phyloP scores from a whole-genome alignment of 495 filamentous ascomycete species.

The Sporormia fimetaria region DNA sequence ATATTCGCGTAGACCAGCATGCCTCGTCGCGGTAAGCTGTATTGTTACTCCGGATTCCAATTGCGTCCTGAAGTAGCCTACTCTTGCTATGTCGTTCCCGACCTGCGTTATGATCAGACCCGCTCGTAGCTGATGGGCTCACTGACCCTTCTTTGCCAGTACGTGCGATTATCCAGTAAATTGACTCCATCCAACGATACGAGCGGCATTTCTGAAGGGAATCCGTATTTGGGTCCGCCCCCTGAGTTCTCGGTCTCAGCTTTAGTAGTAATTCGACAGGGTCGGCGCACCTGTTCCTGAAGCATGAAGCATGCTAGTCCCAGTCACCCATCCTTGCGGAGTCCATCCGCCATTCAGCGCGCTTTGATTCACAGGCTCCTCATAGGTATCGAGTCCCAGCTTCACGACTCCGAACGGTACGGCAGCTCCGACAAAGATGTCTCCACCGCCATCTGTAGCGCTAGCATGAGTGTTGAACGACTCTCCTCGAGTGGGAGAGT shows the following conservation, averaged over 20 bases:
- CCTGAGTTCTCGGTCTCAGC: too few relatives aligned
- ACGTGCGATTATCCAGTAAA: conserved; percentile 31
- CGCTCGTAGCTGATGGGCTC: conserved; percentile 34
- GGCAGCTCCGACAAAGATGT: conserved; percentile 31
- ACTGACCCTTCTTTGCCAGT: conserved; percentile 26
- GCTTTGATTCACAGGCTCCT: conserved; percentile 25
- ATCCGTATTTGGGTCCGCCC: conserved; percentile 33
- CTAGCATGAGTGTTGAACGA: background rate
- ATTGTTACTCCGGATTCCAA: conserved; percentile 28
- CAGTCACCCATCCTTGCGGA: conserved; percentile 29
- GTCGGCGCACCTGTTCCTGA: conserved; percentile 31
- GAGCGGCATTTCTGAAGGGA: conserved; percentile 31
- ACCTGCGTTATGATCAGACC: conserved; percentile 37
- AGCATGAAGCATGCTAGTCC: conserved; percentile 29
- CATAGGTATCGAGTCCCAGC: conserved; percentile 31
- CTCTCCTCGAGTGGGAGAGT: too few relatives aligned
- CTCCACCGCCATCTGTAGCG: conserved; percentile 28
- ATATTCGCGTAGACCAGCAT: conserved; percentile 29
- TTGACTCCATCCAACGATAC: conserved; percentile 21
- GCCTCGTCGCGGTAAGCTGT: conserved; percentile 24
- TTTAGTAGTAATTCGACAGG: too few relatives aligned
- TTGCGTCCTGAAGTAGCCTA: conserved; percentile 29
- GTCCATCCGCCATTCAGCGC: conserved; percentile 32
- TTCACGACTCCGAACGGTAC: conserved; percentile 32
- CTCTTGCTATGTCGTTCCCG: conserved; percentile 26